Conservation (phyloP, 331 rosid genomes). For the Quercus phellos region DNA sequence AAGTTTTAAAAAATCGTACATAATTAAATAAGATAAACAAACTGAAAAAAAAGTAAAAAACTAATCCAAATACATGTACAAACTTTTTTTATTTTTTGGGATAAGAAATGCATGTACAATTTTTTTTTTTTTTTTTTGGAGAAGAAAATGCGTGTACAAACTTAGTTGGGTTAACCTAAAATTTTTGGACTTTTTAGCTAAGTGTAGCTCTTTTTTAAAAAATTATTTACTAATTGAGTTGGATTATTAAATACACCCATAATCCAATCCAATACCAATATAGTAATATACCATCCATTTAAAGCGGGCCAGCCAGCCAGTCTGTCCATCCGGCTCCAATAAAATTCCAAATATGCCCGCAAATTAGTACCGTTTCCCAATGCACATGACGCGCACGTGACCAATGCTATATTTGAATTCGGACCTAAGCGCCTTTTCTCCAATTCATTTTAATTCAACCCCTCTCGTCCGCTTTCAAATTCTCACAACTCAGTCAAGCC, state of each 20-base stretch:
- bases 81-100: too few relatives aligned
- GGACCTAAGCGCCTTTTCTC: slow-evolving; percentile 58
- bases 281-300: background rate
- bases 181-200: too few relatives aligned
- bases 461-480: slow-evolving; percentile 48
- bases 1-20: background rate
- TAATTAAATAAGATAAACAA: background rate
- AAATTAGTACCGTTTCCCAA: slow-evolving; percentile 39
- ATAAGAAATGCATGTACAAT: too few relatives aligned
- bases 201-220: too few relatives aligned
- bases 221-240: background rate
- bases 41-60: background rate
- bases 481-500: slow-evolving; percentile 1
- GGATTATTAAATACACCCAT: background rate
- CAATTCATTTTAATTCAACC: slow-evolving; percentile 29
- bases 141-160: too few relatives aligned
- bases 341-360: slow-evolving; percentile 14
- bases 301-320: slow-evolving; percentile 23
- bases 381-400: slow-evolving; percentile 56
- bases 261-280: background rate
- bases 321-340: background rate
- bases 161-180: too few relatives aligned
- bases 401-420: slow-evolving; percentile 48
- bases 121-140: too few relatives aligned
- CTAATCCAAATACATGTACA: too few relatives aligned